These are phyloP conservation scores for Parietichytrium sp. DNA, from an alignment of 108 stramenopile species.

Conservation along the genomic window DNA sequence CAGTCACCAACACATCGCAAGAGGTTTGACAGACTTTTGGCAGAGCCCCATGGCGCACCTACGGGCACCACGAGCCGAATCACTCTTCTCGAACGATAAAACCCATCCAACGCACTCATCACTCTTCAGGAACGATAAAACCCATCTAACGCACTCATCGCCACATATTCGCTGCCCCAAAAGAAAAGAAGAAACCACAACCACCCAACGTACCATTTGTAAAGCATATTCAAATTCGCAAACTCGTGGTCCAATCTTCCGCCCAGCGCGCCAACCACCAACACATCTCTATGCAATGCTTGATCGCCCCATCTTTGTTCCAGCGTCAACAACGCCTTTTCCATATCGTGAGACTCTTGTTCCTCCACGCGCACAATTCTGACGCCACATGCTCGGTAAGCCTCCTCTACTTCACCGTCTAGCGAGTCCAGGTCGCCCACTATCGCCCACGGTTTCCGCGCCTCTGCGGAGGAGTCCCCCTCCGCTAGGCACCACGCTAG, in stretches of 20 bases:
- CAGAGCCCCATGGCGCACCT: too few species aligned
- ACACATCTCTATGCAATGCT: background rate
- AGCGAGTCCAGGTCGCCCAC: slow-evolving; percentile 24
- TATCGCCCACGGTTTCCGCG: background rate
- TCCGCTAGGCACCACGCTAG: too few species aligned
- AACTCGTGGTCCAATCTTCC: background rate
- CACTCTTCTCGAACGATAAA: too few species aligned
- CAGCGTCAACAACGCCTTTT: background rate
- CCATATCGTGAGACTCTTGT: background rate
- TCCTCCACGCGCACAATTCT: background rate
- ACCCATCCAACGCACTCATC: too few species aligned
- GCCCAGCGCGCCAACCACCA: slow-evolving; percentile 5
- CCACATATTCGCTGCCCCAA: too few species aligned
- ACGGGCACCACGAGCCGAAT: too few species aligned
- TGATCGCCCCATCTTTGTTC: background rate
- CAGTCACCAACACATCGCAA: too few species aligned
- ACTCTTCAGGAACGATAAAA: too few species aligned
- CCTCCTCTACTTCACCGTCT: background rate
- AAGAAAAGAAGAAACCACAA: too few species aligned
- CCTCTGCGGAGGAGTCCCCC: background rate
- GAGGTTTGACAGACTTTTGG: too few species aligned
- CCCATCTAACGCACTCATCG: too few species aligned
- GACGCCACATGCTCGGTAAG: background rate
- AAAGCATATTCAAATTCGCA: slow-evolving; percentile 9
- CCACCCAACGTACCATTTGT: too few species aligned